Base-by-base conservation (phyloP, 2,329 filamentous ascomycete species). In the Exophiala aquamarina region DNA sequence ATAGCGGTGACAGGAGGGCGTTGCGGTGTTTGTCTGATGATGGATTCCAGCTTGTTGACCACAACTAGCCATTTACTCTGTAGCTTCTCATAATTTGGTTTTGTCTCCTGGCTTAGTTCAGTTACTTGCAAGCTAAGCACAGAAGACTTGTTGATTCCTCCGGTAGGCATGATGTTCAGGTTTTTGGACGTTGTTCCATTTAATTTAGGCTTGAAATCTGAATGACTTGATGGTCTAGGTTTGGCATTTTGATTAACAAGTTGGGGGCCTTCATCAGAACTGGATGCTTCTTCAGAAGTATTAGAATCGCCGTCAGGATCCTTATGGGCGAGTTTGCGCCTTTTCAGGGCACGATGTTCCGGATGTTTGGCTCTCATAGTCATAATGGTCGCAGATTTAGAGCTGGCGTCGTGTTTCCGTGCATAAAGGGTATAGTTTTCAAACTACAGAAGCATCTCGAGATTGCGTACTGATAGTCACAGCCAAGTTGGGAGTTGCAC, bases 51-150 rank as follows among this genome's bases (percentile, higher is more conserved):
- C 41, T 75, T 70, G 52, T 84, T 78, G 13, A 78, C 72, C 13
- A 72, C 67, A 9, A 66, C 70, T 51, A 79, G 70, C 53, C 75
- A 76, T 61, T 77, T 80, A 5, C 36, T 36, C 23, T 44, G 44
- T 14, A 45, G 33, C 23, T 36, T 48, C 23, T 77, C 77, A 54
- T 83, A 79, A 51, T 78, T 76, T 26, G 76, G 78, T 57, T 75
- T 73, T 40, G 82, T 68, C 54, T 82, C 77, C 5, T 70, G 65
- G 41, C 86, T 63, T 47, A 87, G 68, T 57, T 85, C 81, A 54
- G 86, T 79, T 26, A 84, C 72, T 61, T 87, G 83, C 8, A 86
- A 49, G 33, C 47, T 48, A 20, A 45, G 44, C 29, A 49, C 47
- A 21, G 41, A 31, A 31, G 43, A 50, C 35, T 51, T 55, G 28